A percentile compares a stretch with the other conserved stretches of the same genome.
Conservation (phyloP, 2,329 filamentous ascomycete genomes). For the Pseudogymnoascus sp. region DNA sequence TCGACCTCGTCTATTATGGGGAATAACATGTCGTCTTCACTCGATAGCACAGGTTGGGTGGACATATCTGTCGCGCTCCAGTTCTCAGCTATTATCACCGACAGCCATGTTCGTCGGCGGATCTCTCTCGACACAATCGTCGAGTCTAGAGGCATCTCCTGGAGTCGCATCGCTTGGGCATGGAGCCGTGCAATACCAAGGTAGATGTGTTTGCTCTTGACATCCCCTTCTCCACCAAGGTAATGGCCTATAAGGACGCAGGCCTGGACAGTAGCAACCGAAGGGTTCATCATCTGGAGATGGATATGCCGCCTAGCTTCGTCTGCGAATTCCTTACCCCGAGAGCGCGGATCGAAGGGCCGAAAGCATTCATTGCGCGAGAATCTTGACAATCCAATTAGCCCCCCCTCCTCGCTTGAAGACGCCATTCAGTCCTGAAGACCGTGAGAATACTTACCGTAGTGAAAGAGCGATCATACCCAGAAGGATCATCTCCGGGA, state of each 20-base stretch:
- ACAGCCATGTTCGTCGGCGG: conserved; percentile 14
- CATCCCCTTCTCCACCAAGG: conserved; percentile 14
- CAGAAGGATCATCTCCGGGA: not conserved
- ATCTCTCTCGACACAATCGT: conserved; percentile 10
- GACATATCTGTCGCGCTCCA: conserved; percentile 17
- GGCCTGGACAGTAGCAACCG: conserved; percentile 11
- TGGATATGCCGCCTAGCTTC: conserved; percentile 12
- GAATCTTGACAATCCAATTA: conserved; percentile 7
- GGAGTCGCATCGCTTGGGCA: conserved; percentile 13
- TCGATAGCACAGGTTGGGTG: conserved; percentile 6
- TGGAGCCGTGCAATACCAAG: conserved; percentile 14
- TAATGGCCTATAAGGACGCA: conserved; percentile 13
- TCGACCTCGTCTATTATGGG: conserved; percentile 12
- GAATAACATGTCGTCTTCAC: conserved; percentile 7
- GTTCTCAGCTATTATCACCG: conserved; percentile 13
- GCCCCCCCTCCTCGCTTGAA: not conserved
- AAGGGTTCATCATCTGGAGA: conserved; percentile 11
- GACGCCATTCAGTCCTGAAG: not conserved
- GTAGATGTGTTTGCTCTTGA: conserved; percentile 15
- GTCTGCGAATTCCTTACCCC: conserved; percentile 7
- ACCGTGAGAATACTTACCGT: not conserved
- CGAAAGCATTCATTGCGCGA: conserved; percentile 11
- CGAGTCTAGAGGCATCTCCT: conserved; percentile 10
- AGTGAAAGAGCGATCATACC: not conserved
- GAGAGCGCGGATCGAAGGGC: not conserved